Evolutionary conservation across 2,329 filamentous ascomycete genomes (phyloP).

Genomic region (Bipolaris bicolor): DNA sequence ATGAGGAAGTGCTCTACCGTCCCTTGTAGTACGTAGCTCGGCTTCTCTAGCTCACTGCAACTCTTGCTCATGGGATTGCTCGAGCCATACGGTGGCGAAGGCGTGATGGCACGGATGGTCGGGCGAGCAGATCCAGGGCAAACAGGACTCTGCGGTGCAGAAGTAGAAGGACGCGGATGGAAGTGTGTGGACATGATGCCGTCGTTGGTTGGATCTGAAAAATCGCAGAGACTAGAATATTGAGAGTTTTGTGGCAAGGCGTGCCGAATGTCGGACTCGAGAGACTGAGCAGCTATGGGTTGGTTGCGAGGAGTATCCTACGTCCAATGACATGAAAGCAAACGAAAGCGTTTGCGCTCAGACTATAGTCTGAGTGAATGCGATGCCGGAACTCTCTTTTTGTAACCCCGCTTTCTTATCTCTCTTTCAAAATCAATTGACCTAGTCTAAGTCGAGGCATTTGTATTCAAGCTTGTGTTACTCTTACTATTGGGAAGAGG

Average conservation of each 20-base stretch:
- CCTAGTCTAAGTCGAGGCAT: too few species aligned
- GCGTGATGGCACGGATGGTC: slow-evolving; percentile 38
- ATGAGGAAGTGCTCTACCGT: not conserved
- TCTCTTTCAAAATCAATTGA: too few species aligned
- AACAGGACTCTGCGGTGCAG: slow-evolving; percentile 7
- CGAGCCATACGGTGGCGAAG: slow-evolving; percentile 30
- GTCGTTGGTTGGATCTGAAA: not conserved
- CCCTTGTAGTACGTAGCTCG: not conserved
- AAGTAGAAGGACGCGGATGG: slow-evolving; percentile 19
- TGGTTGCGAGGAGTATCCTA: not conserved
- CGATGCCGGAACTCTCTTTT: not conserved
- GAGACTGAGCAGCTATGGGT: not conserved
- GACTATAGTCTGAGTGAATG: not conserved
- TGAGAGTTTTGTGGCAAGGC: not conserved
- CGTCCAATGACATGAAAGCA: not conserved
- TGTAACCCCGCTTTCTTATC: too few species aligned
- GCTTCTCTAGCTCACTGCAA: slow-evolving; percentile 6
- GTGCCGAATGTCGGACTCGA: not conserved
- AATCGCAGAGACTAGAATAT: not conserved
- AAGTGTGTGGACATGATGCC: slow-evolving; percentile 11
- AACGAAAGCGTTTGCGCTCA: not conserved
- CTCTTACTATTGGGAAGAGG: too few species aligned
- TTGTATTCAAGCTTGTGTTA: too few species aligned
- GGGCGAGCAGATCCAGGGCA: slow-evolving; percentile 31
- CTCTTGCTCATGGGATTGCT: slow-evolving; percentile 12